Percentiles rank a stretch among this genome's conserved stretches.
phyloP scores from a whole-genome alignment of 768 basidiomycete species.

The Lactifluus hygrophoroides region DNA sequence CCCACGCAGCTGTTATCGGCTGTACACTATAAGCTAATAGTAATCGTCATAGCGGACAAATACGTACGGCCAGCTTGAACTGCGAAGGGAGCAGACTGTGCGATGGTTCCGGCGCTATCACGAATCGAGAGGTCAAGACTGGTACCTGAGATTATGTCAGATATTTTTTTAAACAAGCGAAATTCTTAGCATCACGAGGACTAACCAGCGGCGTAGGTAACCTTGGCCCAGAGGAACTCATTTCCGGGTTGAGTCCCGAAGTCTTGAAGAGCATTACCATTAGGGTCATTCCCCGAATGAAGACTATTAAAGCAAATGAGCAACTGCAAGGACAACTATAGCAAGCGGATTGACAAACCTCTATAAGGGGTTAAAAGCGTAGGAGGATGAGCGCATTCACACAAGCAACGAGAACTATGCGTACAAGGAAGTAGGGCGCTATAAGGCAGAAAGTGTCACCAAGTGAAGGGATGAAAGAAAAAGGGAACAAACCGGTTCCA shows the following conservation, averaged over 20 bases:
- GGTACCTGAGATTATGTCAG: slow-evolving; percentile 31
- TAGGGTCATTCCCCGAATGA: slow-evolving; percentile 41
- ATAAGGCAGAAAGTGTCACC: slow-evolving; percentile 10
- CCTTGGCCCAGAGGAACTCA: slow-evolving; percentile 42
- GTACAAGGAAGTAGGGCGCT: slow-evolving; percentile 62
- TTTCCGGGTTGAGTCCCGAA: slow-evolving; percentile 36
- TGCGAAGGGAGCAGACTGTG: slow-evolving; percentile 45
- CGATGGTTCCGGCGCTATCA: slow-evolving; percentile 46
- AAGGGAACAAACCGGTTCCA: slow-evolving; percentile 33
- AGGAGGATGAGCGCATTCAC: not conserved
- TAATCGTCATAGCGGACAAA: not conserved
- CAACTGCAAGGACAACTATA: no score
- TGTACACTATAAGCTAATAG: slow-evolving; percentile 7
- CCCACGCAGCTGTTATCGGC: slow-evolving; percentile 32
- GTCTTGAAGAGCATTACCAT: slow-evolving; percentile 36
- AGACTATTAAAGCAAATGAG: slow-evolving; percentile 33
- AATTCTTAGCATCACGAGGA: not conserved
- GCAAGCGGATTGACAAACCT: slow-evolving; percentile 31
- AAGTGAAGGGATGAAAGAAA: not conserved
- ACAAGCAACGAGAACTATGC: slow-evolving; percentile 23
- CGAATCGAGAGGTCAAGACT: slow-evolving; percentile 49
- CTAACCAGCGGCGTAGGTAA: slow-evolving; percentile 42
- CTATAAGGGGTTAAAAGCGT: slow-evolving; percentile 2
- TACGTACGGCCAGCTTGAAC: slow-evolving; percentile 30
- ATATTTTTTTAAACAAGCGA: not conserved